Conservation (phyloP, 2,329 filamentous ascomycete genomes). For the Rutstroemia sp. region DNA sequence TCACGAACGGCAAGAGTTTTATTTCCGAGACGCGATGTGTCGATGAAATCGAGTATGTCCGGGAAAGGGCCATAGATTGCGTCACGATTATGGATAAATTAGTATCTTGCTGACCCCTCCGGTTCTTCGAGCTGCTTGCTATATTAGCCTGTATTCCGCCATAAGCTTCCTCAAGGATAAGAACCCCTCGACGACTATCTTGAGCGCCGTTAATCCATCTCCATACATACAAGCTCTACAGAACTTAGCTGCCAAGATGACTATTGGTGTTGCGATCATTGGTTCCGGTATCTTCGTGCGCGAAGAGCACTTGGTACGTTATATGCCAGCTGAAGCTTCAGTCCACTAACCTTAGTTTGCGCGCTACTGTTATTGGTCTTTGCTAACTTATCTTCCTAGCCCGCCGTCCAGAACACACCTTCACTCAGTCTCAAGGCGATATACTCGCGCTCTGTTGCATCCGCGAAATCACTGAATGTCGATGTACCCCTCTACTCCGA, state of each 20-base stretch:
- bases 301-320: constrained; percentile 46
- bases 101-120: too few relatives aligned
- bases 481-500: constrained; percentile 27
- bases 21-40: too few relatives aligned
- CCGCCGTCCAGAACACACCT: constrained; percentile 49
- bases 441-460: constrained; percentile 29
- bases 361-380: not conserved
- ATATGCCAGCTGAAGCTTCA: not conserved
- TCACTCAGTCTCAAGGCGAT: constrained; percentile 44
- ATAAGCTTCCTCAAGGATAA: not conserved
- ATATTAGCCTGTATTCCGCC: not conserved
- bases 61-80: too few relatives aligned
- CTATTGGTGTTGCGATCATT: constrained; percentile 51
- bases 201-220: not conserved
- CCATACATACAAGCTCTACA: not conserved
- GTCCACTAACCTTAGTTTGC: not conserved
- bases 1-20: too few relatives aligned
- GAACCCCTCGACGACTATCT: not conserved
- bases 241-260: constrained; percentile 20
- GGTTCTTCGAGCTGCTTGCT: too few relatives aligned
- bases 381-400: constrained; percentile 30
- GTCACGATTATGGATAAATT: too few relatives aligned
- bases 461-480: constrained; percentile 35
- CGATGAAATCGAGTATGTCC: too few relatives aligned
- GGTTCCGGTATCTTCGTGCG: constrained; percentile 57